Base-by-base conservation (phyloP, 2,329 filamentous ascomycete species). In the Colletotrichum plurivorum region DNA sequence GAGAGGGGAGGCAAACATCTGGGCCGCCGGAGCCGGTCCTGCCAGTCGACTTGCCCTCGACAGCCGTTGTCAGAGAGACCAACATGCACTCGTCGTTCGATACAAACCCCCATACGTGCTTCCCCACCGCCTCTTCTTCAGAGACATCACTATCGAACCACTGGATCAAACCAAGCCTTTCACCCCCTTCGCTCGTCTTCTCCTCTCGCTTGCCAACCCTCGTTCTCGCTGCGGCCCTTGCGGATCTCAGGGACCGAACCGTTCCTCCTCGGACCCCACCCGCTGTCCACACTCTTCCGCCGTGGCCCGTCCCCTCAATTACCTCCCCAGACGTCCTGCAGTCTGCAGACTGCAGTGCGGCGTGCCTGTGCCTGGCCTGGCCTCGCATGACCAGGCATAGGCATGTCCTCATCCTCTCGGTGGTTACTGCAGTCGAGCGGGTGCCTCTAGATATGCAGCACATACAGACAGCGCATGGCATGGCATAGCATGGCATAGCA, bases 211-310 rank as follows among this genome's bases (percentile, higher is more conserved):
- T 48, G 48, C 22, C 31, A 63, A 31, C 45, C 45, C 48, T 60
- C 54, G 18, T 15, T 45, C 48, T 60, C 54, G 18, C n/a, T 45
- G 51, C 62, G 66, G 51, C 45, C 54, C 45, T 67, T 52, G 52
- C 63, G 67, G 67, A 61, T 61, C 62, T 56, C 51, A 67, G 67
- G 62, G 62, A 69, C 63, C 62, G 56, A 67, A 69, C 55, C 67
- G 63, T 69, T 56, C 48, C 55, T 52, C 45, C 36, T 59, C 22
- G 27, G 5, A 60, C 43, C 51, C 43, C 63, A 61, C 67, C 22
- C 25, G 18, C n/a, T 48, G 41, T 61, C 51, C 67, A 60, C 49
- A 48, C 45, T n/a, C 16, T 54, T 60, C 36, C 52, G 52, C 36
- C 41, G 57, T 7, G 5, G 20, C 48, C 43, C 12, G 41, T 25